phyloP scores from a whole-genome alignment of 306 rosid species.

The Sicyos edulis region DNA sequence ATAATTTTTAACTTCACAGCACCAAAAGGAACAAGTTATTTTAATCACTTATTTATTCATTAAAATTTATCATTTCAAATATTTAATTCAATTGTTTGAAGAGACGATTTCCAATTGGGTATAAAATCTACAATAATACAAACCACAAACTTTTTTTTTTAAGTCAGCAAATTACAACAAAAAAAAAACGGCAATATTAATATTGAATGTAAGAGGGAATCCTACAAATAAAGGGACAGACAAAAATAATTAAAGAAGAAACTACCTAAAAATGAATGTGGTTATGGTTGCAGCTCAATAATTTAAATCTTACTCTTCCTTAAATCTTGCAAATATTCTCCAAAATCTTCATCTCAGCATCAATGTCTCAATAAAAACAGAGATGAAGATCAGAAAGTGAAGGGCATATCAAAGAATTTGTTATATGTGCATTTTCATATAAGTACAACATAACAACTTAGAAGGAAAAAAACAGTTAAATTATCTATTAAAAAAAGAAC shows the following conservation, averaged over 20 bases:
- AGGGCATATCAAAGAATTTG: not conserved
- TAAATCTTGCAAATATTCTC: slow-evolving; percentile 44
- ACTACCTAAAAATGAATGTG: slow-evolving; percentile 4
- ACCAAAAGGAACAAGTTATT: not conserved
- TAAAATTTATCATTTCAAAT: not conserved
- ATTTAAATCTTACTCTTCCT: slow-evolving; percentile 1
- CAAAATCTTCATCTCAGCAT: slow-evolving; percentile 29
- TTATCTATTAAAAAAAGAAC: too few relatives aligned
- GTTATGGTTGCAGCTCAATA: not conserved
- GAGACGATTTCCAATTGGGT: not conserved
- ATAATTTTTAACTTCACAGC: not conserved
- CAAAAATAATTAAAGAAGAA: not conserved
- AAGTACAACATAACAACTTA: not conserved
- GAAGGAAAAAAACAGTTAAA: too few relatives aligned
- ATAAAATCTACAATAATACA: not conserved
- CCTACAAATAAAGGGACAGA: not conserved
- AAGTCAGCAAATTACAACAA: not conserved
- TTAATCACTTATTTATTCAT: not conserved
- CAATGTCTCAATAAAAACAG: slow-evolving; percentile 38
- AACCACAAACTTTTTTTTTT: not conserved
- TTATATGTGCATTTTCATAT: not conserved
- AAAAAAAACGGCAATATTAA: not conserved
- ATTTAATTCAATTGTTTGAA: not conserved
- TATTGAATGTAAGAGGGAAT: not conserved
- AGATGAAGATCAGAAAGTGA: not conserved